Evolutionary conservation across 441 rosid genomes (phyloP), one percentile per base, ranked within the genome.

Genomic region (Hura crepitans): DNA sequence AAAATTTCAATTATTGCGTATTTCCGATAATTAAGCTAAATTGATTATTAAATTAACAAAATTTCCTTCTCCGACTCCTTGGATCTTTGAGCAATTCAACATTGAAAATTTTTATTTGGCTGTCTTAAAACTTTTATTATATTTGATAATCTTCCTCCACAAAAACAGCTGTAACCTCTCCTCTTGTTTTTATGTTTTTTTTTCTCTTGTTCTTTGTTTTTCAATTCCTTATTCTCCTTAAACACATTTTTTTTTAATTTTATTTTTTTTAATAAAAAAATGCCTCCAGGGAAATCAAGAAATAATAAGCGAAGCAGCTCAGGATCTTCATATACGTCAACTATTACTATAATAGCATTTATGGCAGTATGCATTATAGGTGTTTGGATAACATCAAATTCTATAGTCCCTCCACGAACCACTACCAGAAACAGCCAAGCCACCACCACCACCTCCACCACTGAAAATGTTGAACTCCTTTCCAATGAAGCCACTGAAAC

Each of bases 351-450:
- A 8, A 54, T 92, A 1, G 69, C 86, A n/a, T 87, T 94, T 73
- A 78, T 90, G 2, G 81, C 85, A 58, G 68, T 90, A 6, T 89
- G 94, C 49, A 84, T 86, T n/a, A 15, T 94, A 0, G 99, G 91
- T 33, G 90, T 89, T 0, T 92, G 97, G 97, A 84, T 91, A 25
- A 78, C 86, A 59, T 84, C 88, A 6, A 85, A 85, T 79, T 78
- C 90, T 25, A 42, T 83, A 57, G 57, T 71, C 15, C 82, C 97
- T 14, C 86, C 85, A 0, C 87, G 81, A 57, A 69, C 74, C 66
- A 81, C 81, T n/a, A n/a, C n/a, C n/a, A n/a, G n/a, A n/a, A n/a
- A n/a, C n/a, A n/a, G n/a, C n/a, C n/a, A n/a, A n/a, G n/a, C n/a
- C n/a, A n/a, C n/a, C n/a, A n/a, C n/a, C n/a, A n/a, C n/a, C n/a